Base-by-base conservation (phyloP, 73 alveolate species). In the Paramecium tetraurelia region DNA sequence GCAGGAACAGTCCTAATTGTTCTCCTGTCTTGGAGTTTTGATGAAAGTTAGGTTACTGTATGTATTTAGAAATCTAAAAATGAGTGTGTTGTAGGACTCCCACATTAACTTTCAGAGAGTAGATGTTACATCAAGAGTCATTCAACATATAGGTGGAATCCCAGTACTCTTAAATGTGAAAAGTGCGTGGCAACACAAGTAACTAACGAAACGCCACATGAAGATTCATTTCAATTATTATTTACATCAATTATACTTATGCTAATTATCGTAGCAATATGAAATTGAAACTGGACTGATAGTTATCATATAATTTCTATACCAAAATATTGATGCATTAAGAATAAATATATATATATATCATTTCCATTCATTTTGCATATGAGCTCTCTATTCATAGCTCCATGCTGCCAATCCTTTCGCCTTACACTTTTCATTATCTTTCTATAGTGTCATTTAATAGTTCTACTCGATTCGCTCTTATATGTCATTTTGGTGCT, bases 291-390 rank as follows among this genome's bases (percentile, higher is more conserved):
- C 68, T 50, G n/a, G 68, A 50, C n/a, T 50, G 18, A 50, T 50
- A 27, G 31, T 27, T 27, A 27, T 27, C 31, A 27, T 27, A 27
- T 27, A 27, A 50, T 16, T n/a, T 53, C 7, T 53, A 20, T 53
- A 18, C 14, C 18, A 53, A 16, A 53, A 53, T 53, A 53, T 53
- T 53, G 27, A 53, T 53, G 11, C n/a, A 53, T 53, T 1, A 53
- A 53, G 69, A 16, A 53, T 53, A 53, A 5, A 18, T 18, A 53
- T 53, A 53, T 53, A n/a, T n/a, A 53, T 50, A 12, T 53, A 53
- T 89, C 94, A 89, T 59, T 89, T 89, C 75, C 87, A 89, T 44
- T 89, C 87, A 71, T 89, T 89, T 71, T 89, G 57, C 57, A 89
- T 31, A 29, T 89, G 94, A 7, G 94, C 94, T 50, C 92, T 27